These are phyloP conservation scores for Tricholoma flavovirens DNA, from an alignment of 768 basidiomycete species.

Conservation along the genomic window DNA sequence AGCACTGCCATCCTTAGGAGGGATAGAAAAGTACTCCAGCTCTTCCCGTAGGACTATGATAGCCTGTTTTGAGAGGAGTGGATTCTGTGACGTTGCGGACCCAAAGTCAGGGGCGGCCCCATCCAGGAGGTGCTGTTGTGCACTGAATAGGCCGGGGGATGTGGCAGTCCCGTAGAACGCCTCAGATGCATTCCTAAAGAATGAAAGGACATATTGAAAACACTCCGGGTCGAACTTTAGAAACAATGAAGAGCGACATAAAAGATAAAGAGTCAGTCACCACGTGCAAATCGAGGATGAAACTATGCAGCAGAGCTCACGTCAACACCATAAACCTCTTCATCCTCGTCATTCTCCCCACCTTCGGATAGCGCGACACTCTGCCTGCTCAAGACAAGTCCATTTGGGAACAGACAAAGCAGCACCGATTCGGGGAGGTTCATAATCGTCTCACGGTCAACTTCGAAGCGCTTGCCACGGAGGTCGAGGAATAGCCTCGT, in stretches of 20 bases:
- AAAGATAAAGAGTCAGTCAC: conserved; percentile 19
- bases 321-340: conserved; percentile 94
- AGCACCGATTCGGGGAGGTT: conserved; percentile 96
- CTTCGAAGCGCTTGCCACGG: conserved; percentile 84
- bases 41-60: conserved; percentile 98
- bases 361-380: conserved; percentile 70
- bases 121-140: conserved; percentile 77
- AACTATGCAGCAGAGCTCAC: conserved; percentile 44
- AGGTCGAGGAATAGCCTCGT: conserved; percentile 89
- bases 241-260: neutral
- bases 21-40: conserved; percentile 96
- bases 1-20: conserved; percentile 59
- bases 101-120: conserved; percentile 56
- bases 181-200: conserved; percentile 86
- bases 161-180: conserved; percentile 84
- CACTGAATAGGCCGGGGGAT: conserved; percentile 66
- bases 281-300: no score
- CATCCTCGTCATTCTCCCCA: conserved; percentile 74
- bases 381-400: conserved; percentile 87
- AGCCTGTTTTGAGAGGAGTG: conserved; percentile 90
- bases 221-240: conserved; percentile 93
- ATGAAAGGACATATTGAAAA: conserved; percentile 87
- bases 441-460: conserved; percentile 98
- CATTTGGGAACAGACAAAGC: conserved; percentile 95
- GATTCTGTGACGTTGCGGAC: conserved; percentile 74